phyloP scores from a whole-genome alignment of 495 filamentous ascomycete genomes.

The Neurospora africana region DNA sequence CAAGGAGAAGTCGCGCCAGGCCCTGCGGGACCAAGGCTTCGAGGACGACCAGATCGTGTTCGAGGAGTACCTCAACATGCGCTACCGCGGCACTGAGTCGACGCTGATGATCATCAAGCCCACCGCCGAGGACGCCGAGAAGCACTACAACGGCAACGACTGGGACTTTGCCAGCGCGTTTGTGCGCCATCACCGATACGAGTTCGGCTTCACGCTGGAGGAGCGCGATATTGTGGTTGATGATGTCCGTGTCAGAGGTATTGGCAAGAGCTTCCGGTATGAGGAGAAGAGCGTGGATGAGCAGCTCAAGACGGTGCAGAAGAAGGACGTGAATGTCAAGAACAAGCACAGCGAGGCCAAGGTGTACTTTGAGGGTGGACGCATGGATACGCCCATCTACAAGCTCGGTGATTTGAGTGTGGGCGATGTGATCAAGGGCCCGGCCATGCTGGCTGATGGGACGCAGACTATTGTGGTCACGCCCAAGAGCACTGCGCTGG shows the following conservation, averaged over 20 bases:
- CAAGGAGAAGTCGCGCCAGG: slow-evolving; percentile 54
- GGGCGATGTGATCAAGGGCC: slow-evolving; percentile 69
- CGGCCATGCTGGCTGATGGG: slow-evolving; percentile 85
- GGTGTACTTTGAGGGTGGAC: slow-evolving; percentile 65
- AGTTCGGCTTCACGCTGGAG: slow-evolving; percentile 88
- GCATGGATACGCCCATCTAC: slow-evolving; percentile 76
- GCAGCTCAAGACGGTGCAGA: slow-evolving; percentile 58
- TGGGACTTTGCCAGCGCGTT: slow-evolving; percentile 81
- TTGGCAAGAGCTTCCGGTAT: slow-evolving; percentile 73
- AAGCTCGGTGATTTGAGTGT: slow-evolving; percentile 67
- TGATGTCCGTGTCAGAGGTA: slow-evolving; percentile 80
- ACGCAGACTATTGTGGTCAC: slow-evolving; percentile 94
- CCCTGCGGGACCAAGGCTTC: slow-evolving; percentile 66
- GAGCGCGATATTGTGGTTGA: slow-evolving; percentile 87
- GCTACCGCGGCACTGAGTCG: slow-evolving; percentile 81
- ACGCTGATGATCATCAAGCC: slow-evolving; percentile 73
- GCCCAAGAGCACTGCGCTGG: slow-evolving; percentile 61
- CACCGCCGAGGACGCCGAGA: slow-evolving; percentile 44
- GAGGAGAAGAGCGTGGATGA: slow-evolving; percentile 70
- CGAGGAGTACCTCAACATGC: slow-evolving; percentile 83
- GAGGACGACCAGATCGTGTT: slow-evolving; percentile 60
- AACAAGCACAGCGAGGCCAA: slow-evolving; percentile 46
- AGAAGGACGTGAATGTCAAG: slow-evolving; percentile 32
- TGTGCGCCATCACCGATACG: slow-evolving; percentile 76
- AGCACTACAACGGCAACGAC: slow-evolving; percentile 50